Percentiles rank a stretch among this genome's conserved stretches.
phyloP scores from a whole-genome alignment of 2,329 filamentous ascomycete genomes.

The Pestalotiopsis fici region DNA sequence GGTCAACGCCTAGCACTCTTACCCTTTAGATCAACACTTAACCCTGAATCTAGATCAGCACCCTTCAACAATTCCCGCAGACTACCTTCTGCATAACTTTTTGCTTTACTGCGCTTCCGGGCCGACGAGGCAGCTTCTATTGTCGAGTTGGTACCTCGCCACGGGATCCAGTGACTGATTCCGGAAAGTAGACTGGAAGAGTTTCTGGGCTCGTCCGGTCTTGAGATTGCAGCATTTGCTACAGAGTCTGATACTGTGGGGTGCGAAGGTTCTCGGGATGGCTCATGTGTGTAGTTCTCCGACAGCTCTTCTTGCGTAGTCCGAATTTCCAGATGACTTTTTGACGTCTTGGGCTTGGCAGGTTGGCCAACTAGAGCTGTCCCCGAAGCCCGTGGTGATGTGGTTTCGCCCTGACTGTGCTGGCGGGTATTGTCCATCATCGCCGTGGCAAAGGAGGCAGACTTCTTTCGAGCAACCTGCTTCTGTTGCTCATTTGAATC shows the following conservation, averaged over 20 bases:
- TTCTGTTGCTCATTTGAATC: constrained; percentile 18
- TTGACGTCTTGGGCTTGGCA: constrained; percentile 58
- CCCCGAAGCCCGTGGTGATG: constrained; percentile 34
- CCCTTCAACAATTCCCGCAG: constrained; percentile 52
- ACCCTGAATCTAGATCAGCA: constrained; percentile 23
- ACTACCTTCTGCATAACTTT: constrained; percentile 57
- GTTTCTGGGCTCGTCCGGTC: constrained; percentile 21
- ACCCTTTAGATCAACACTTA: constrained; percentile 20
- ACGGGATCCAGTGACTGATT: constrained; percentile 48
- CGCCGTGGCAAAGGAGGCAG: constrained; percentile 45
- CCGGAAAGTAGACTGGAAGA: constrained; percentile 33
- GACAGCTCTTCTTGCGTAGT: constrained; percentile 27
- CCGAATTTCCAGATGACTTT: constrained; percentile 49
- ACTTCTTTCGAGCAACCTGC: constrained; percentile 32
- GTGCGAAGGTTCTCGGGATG: constrained; percentile 18
- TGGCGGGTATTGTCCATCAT: constrained; percentile 43
- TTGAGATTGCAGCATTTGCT: constrained; percentile 25
- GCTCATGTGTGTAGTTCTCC: constrained; percentile 24
- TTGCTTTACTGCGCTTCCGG: constrained; percentile 23
- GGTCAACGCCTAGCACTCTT: constrained; percentile 19
- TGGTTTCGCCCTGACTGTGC: constrained; percentile 24
- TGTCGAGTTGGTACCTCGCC: constrained; percentile 31
- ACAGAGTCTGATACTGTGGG: constrained; percentile 26
- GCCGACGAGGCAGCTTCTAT: constrained; percentile 17
- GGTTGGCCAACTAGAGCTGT: constrained; percentile 54